phyloP scores from a whole-genome alignment of 306 rosid genomes.

The Hippophae rhamnoides region DNA sequence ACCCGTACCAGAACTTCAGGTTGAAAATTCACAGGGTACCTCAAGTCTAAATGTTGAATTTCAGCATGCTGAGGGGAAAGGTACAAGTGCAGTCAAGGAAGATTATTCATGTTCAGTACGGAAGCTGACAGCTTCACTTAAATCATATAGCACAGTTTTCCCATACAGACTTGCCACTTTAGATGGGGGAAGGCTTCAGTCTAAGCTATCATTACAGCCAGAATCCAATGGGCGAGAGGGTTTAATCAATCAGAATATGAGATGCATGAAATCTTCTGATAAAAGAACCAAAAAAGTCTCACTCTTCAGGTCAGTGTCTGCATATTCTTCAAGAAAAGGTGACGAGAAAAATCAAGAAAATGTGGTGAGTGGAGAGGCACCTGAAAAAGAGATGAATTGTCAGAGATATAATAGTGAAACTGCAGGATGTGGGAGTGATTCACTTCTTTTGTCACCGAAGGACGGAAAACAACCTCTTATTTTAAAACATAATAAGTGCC shows the following conservation, averaged over 20 bases:
- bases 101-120: slow-evolving; percentile 25
- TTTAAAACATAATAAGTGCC: slow-evolving; percentile 23
- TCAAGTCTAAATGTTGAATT: slow-evolving; percentile 19
- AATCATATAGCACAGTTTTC: slow-evolving; percentile 38
- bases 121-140: slow-evolving; percentile 39
- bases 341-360: slow-evolving; percentile 26
- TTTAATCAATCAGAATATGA: slow-evolving; percentile 23
- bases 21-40: slow-evolving; percentile 23
- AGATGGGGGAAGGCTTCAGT: slow-evolving; percentile 12
- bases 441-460: slow-evolving; percentile 21
- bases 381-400: slow-evolving; percentile 18
- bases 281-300: slow-evolving; percentile 24
- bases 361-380: slow-evolving; percentile 19
- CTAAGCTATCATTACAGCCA: slow-evolving; percentile 23
- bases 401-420: slow-evolving; percentile 22
- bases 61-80: slow-evolving; percentile 18
- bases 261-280: slow-evolving; percentile 24
- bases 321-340: slow-evolving; percentile 16
- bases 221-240: slow-evolving; percentile 23
- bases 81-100: slow-evolving; percentile 20
- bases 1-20: slow-evolving; percentile 26
- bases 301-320: slow-evolving; percentile 11
- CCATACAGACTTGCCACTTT: slow-evolving; percentile 19
- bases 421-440: slow-evolving; percentile 18
- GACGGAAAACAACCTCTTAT: slow-evolving; percentile 27